Conservation (phyloP, 805 yeast species). For the Spathaspora sp. region DNA sequence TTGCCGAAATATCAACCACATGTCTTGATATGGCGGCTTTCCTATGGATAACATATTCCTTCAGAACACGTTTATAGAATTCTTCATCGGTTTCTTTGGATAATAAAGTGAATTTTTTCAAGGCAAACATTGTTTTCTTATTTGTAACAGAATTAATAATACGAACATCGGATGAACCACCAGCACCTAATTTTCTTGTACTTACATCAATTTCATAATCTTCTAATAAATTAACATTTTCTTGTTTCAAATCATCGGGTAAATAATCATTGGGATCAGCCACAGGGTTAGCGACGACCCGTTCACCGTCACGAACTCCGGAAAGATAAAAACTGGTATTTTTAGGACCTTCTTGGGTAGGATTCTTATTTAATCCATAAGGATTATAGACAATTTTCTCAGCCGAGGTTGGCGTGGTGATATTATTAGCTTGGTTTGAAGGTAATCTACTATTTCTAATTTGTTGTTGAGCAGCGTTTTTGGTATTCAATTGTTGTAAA, state of each 20-base stretch:
- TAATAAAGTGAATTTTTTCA: conserved; percentile 61
- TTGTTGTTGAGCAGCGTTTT: conserved; percentile 20
- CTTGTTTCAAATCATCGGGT: conserved; percentile 52
- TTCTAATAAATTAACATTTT: conserved; percentile 46
- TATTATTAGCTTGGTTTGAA: conserved; percentile 1
- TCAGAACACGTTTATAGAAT: conserved; percentile 60
- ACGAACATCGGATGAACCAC: conserved; percentile 69
- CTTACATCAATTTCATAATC: conserved; percentile 46
- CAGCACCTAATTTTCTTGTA: conserved; percentile 57
- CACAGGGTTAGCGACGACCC: conserved; percentile 57
- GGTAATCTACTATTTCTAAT: conserved; percentile 10
- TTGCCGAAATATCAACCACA: conserved; percentile 51
- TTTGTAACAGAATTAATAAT: conserved; percentile 30
- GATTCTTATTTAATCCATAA: conserved; percentile 47
- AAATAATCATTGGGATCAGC: conserved; percentile 63
- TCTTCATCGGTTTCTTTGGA: conserved; percentile 59
- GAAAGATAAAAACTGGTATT: conserved; percentile 24
- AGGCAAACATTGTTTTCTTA: conserved; percentile 52
- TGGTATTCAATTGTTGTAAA: conserved; percentile 28
- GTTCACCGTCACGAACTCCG: conserved; percentile 40
- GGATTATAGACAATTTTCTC: conserved; percentile 62
- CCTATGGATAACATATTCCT: conserved; percentile 62
- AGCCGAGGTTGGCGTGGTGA: not conserved
- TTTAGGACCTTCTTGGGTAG: conserved; percentile 21
- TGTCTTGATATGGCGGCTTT: conserved; percentile 54